Conservation (phyloP, 805 yeast genomes). For the Ogataea angusta region DNA sequence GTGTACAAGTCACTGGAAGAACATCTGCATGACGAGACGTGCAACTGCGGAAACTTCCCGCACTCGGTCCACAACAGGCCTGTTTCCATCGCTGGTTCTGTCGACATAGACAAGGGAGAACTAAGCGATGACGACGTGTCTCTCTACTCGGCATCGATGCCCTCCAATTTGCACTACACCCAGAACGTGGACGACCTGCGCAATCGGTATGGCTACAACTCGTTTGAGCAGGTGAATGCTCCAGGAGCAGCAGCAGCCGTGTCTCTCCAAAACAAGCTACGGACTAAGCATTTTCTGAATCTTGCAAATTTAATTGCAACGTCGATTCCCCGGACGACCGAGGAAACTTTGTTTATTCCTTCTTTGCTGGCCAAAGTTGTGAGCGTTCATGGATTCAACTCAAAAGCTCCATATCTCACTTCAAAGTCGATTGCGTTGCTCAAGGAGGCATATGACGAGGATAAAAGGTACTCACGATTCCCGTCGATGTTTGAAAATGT, state of each 20-base stretch:
- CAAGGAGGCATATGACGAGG: slow-evolving; percentile 46
- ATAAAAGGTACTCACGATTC: slow-evolving; percentile 30
- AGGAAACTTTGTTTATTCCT: slow-evolving; percentile 73
- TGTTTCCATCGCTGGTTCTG: slow-evolving; percentile 62
- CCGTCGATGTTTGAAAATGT: slow-evolving; percentile 33
- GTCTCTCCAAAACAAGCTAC: slow-evolving; percentile 43
- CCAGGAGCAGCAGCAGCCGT: slow-evolving; percentile 75
- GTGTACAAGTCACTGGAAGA: slow-evolving; percentile 27
- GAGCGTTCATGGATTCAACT: slow-evolving; percentile 66
- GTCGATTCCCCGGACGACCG: slow-evolving; percentile 73
- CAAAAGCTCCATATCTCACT: slow-evolving; percentile 66
- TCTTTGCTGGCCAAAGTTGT: slow-evolving; percentile 67
- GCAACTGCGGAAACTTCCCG: slow-evolving; percentile 53
- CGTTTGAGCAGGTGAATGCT: slow-evolving; percentile 66
- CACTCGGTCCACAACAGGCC: slow-evolving; percentile 60
- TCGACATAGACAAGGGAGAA: slow-evolving; percentile 45
- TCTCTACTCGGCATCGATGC: slow-evolving; percentile 26
- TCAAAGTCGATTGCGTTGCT: slow-evolving; percentile 69
- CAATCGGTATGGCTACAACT: slow-evolving; percentile 28
- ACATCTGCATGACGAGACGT: slow-evolving; percentile 48
- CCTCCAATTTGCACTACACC: slow-evolving; percentile 19
- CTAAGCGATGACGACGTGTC: slow-evolving; percentile 46
- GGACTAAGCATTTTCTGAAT: slow-evolving; percentile 43
- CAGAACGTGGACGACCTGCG: slow-evolving; percentile 24
- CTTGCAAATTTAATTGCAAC: slow-evolving; percentile 62